A percentile compares a stretch with the other conserved stretches of the same genome.
Conservation (phyloP, 352 stramenopile species). For the Phytophthora hybrid region DNA sequence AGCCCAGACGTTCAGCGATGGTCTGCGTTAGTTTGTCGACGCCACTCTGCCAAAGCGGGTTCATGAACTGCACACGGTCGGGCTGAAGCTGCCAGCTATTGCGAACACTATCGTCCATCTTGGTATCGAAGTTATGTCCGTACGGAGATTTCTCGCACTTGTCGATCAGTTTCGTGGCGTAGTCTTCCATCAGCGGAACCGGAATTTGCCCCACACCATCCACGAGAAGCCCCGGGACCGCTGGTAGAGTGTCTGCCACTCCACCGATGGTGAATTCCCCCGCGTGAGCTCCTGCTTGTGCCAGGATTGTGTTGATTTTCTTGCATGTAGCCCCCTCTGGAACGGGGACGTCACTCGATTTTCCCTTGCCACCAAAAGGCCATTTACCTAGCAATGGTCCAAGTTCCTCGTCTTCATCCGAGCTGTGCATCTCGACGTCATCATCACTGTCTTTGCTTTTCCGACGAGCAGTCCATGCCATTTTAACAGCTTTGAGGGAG, state of each 20-base stretch:
- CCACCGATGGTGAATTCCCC: constrained; percentile 9
- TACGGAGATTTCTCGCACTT: constrained; percentile 9
- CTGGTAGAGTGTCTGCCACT: background rate
- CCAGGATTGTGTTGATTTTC: constrained; percentile 1
- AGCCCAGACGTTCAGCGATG: background rate
- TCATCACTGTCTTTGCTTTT: background rate
- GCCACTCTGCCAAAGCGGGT: background rate
- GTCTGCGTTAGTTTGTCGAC: background rate
- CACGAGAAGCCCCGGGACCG: background rate
- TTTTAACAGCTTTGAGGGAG: too few species aligned
- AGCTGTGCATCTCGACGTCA: background rate
- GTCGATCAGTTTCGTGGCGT: constrained; percentile 5
- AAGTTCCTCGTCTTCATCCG: background rate
- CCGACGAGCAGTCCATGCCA: too few species aligned
- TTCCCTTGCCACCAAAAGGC: constrained; percentile 5
- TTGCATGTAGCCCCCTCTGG: background rate
- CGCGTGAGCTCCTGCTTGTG: constrained; percentile 1
- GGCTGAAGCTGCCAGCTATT: constrained; percentile 7
- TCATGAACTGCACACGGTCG: background rate
- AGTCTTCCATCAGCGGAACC: background rate
- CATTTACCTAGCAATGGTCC: background rate
- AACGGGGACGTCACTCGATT: background rate
- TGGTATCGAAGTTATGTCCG: background rate
- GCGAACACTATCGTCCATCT: constrained; percentile 10
- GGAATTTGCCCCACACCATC: background rate